A percentile compares a stretch with the other conserved stretches of the same genome.
Evolutionary conservation across 495 filamentous ascomycete genomes (phyloP).

Genomic region (Apiosordaria backusii): DNA sequence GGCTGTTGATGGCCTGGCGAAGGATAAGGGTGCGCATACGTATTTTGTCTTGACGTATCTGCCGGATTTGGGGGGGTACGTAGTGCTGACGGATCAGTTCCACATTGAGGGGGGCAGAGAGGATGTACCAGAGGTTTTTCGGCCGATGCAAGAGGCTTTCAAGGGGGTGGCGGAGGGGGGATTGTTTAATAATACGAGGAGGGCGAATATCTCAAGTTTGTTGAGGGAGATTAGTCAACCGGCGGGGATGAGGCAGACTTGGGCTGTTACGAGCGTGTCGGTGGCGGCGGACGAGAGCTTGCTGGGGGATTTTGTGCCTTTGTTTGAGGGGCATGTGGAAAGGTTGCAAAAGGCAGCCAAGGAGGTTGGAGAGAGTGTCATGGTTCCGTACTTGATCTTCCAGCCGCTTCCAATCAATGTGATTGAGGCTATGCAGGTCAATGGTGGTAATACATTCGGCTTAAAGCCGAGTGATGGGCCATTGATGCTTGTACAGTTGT

Average conservation of each 20-base stretch:
- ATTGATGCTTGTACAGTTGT: slow-evolving; percentile 22
- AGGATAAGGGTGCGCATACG: slow-evolving; percentile 22
- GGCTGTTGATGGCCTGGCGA: slow-evolving; percentile 21
- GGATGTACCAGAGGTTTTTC: slow-evolving; percentile 18
- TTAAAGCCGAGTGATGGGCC: slow-evolving; percentile 26
- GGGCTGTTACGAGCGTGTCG: slow-evolving; percentile 21
- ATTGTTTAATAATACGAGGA: slow-evolving; percentile 7
- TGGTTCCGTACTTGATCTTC: slow-evolving; percentile 19
- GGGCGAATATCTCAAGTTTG: slow-evolving; percentile 19
- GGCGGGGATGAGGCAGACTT: slow-evolving; percentile 19
- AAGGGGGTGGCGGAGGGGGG: background rate
- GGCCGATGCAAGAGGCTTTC: slow-evolving; percentile 8
- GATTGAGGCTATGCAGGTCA: slow-evolving; percentile 26
- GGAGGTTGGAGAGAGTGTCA: slow-evolving; percentile 10
- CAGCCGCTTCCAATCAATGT: slow-evolving; percentile 27
- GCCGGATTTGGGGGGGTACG: slow-evolving; percentile 14
- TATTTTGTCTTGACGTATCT: slow-evolving; percentile 22
- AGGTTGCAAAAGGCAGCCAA: slow-evolving; percentile 11
- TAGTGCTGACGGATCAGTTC: slow-evolving; percentile 23
- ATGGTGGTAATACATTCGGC: slow-evolving; percentile 34
- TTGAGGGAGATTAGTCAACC: slow-evolving; percentile 14
- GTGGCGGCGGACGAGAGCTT: slow-evolving; percentile 16
- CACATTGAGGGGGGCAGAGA: slow-evolving; percentile 14
- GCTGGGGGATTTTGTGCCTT: slow-evolving; percentile 19
- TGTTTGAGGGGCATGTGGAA: slow-evolving; percentile 17